These are phyloP conservation scores for Cinnamomum micranthum DNA, from an alignment of 164 flowering plant genomes.

Conservation along the genomic window DNA sequence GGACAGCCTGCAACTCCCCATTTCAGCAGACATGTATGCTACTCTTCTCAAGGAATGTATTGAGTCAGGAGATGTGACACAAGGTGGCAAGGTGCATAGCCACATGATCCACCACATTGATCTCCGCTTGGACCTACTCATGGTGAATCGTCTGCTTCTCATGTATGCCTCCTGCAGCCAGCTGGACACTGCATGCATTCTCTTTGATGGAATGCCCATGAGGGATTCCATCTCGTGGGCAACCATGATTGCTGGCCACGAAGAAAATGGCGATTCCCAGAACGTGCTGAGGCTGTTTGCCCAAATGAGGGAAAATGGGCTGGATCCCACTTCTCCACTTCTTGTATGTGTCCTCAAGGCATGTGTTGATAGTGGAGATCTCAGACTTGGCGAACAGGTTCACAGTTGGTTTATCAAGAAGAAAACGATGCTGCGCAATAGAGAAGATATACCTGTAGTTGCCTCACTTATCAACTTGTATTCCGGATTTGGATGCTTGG, in stretches of 20 bases:
- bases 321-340: slow-evolving; percentile 16
- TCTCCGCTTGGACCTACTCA: slow-evolving; percentile 13
- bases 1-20: slow-evolving; percentile 42
- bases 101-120: slow-evolving; percentile 31
- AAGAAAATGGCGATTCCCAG: slow-evolving; percentile 23
- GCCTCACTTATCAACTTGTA: slow-evolving; percentile 51
- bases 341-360: slow-evolving; percentile 46
- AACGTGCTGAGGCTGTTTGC: slow-evolving; percentile 37
- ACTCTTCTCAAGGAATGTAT: slow-evolving; percentile 60
- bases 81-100: slow-evolving; percentile 33
- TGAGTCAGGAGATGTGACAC: slow-evolving; percentile 18
- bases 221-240: slow-evolving; percentile 50
- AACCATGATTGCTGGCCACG: slow-evolving; percentile 39
- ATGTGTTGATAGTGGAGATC: slow-evolving; percentile 26
- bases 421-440: slow-evolving; percentile 15
- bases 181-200: slow-evolving; percentile 33
- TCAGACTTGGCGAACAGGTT: slow-evolving; percentile 47
- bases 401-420: slow-evolving; percentile 49
- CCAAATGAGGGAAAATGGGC: slow-evolving; percentile 19
- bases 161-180: slow-evolving; percentile 42
- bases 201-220: slow-evolving; percentile 51
- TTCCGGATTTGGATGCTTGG: slow-evolving; percentile 29
- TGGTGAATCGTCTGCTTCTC: slow-evolving; percentile 45
- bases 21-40: slow-evolving; percentile 41
- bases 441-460: slow-evolving; percentile 19